A percentile compares a stretch with the other conserved stretches of the same genome.
Evolutionary conservation across 352 stramenopile species (phyloP).

Genomic region (Phytopythium aichiense): DNA sequence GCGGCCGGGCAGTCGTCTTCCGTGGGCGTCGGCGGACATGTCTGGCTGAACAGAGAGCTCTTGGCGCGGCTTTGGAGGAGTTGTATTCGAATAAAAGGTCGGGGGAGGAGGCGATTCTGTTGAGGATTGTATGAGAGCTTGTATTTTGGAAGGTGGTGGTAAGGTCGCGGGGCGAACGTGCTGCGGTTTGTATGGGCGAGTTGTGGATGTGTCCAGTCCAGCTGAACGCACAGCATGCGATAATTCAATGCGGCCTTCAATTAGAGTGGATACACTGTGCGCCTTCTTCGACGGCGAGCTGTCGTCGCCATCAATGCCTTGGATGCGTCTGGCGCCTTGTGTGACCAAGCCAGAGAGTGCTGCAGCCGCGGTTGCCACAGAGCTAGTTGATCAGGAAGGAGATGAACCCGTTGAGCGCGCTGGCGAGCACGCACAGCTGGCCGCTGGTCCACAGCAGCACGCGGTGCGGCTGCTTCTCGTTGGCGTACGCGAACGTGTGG

Average conservation of each 20-base stretch:
- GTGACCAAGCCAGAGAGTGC: too few species aligned
- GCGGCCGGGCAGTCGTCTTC: too few species aligned
- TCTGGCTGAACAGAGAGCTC: too few species aligned
- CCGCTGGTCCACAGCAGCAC: constrained; percentile 24
- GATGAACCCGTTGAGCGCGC: constrained; percentile 33
- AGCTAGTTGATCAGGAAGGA: constrained; percentile 21
- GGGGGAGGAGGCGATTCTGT: not conserved
- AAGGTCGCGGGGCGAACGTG: not conserved
- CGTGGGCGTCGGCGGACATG: too few species aligned
- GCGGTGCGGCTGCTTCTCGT: constrained; percentile 31
- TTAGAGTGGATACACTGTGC: not conserved
- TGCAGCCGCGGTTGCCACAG: not conserved
- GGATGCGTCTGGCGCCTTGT: not conserved
- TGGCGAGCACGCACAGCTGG: constrained; percentile 34
- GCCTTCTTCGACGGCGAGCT: not conserved
- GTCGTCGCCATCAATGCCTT: too few species aligned
- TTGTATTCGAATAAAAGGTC: not conserved
- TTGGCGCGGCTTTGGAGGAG: too few species aligned
- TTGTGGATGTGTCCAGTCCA: not conserved
- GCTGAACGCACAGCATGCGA: too few species aligned
- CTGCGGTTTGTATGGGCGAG: not conserved
- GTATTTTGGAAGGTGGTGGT: not conserved
- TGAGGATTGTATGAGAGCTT: not conserved
- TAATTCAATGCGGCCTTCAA: not conserved
- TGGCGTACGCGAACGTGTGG: constrained; percentile 33